Evolutionary conservation across 805 yeast genomes (phyloP).

Genomic region (Debaryomyces hansenii): DNA sequence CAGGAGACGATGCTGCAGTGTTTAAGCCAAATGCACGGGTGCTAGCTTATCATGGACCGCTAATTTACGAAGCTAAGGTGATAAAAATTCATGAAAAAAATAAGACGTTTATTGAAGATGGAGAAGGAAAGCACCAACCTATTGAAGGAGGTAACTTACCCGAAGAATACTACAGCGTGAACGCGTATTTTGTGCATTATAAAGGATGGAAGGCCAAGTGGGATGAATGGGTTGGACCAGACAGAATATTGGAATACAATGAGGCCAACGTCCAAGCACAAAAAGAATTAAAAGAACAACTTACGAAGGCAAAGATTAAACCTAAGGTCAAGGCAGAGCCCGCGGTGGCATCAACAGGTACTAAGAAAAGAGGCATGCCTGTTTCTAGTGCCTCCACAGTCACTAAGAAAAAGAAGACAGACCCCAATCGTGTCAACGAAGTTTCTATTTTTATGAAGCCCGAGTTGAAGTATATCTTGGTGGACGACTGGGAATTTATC

Average conservation of each 20-base stretch:
- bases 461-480: constrained; percentile 65
- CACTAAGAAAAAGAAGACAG: constrained; percentile 22
- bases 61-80: constrained; percentile 85
- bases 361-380: constrained; percentile 3
- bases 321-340: constrained; percentile 7
- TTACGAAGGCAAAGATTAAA: constrained; percentile 13
- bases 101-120: constrained; percentile 36
- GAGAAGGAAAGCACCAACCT: constrained; percentile 40
- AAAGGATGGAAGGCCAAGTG: constrained; percentile 94
- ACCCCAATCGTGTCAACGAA: constrained; percentile 27
- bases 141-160: constrained; percentile 29
- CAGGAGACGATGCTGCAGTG: neutral
- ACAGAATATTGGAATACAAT: constrained; percentile 65
- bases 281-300: constrained; percentile 49
- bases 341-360: constrained; percentile 3
- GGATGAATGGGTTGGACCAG: constrained; percentile 92
- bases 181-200: constrained; percentile 74
- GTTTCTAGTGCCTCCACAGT: constrained; percentile 3
- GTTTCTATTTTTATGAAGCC: constrained; percentile 62
- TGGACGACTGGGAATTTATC: constrained; percentile 91
- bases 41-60: constrained; percentile 87
- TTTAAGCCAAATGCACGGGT: constrained; percentile 28
- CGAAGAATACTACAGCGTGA: constrained; percentile 21
- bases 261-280: constrained; percentile 68
- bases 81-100: constrained; percentile 61